phyloP scores from a whole-genome alignment of 2,329 filamentous ascomycete genomes.

The Pseudophaeomoniella oleicola region DNA sequence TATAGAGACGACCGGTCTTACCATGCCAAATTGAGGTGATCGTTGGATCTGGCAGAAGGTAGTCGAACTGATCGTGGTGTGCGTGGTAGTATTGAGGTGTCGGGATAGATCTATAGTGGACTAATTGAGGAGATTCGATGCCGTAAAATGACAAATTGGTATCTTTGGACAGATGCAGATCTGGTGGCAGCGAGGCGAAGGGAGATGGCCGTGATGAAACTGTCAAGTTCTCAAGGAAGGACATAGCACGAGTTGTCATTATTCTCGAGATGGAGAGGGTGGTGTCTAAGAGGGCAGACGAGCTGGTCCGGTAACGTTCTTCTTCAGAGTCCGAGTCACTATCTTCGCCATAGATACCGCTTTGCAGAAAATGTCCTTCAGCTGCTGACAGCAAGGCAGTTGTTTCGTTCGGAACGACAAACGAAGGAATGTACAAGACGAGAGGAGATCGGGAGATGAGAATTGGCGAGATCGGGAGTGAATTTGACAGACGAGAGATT shows the following conservation, averaged over 20 bases:
- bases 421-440: neutral
- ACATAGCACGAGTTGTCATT: neutral
- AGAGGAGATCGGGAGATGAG: neutral
- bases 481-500: neutral
- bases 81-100: conserved; percentile 4
- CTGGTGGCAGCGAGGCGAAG: neutral
- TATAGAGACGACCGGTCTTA: conserved; percentile 10
- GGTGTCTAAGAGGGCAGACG: neutral
- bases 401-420: neutral
- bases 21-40: neutral
- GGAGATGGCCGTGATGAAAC: neutral
- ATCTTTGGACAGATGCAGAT: too few species aligned
- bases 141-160: neutral
- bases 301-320: neutral
- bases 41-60: neutral
- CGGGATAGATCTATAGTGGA: conserved; percentile 1
- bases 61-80: conserved; percentile 3
- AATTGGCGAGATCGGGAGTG: neutral
- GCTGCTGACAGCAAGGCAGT: neutral
- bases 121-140: conserved; percentile 4
- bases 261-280: neutral
- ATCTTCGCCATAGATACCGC: neutral
- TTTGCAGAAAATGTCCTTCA: neutral
- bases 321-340: neutral
- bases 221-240: neutral